Evolutionary conservation across 768 basidiomycete genomes (phyloP), one percentile per base, ranked within the genome.

Genomic region (Lentinula boryana): DNA sequence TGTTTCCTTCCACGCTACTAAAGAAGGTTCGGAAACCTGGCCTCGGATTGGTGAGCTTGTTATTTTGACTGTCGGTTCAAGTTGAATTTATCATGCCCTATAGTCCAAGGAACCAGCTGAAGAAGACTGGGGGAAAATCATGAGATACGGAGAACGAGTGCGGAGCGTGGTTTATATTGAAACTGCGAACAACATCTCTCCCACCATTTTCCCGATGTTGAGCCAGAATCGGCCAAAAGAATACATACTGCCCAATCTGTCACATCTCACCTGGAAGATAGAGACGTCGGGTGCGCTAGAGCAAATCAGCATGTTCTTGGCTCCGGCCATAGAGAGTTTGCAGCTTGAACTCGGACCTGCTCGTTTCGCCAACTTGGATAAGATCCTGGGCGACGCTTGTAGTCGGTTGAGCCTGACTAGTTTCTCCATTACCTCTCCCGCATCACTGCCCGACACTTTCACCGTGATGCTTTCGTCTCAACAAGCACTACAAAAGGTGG

Each of bases 1-100:
- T 91, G 58, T 91, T 92, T 69, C 90, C 90, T 13, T 77, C 75
- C 60, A 76, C 80, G 63, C 67, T 91, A 64, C 75, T 91, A 72
- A 88, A 84, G 73, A 88, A 84, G 71, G 78, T 84, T 60, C 82
- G 84, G 63, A 84, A 81, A 68, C 90, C 90, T 54, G 89, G 88
- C 54, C 73, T 90, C 63, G 90, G 90, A 69, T 77, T 92, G 77
- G 90, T 91, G 68, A 69, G 89, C 76, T 43, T 38, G 58, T 38
- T 54, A 33, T 50, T 56, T 35, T 5, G 5, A 18, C 6, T 4
- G 13, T 38, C 35, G 5, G 15, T n/a, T 13, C 36, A 38, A 38
- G 36, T 18, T 40, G 32, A 18, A n/a, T 8, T 18, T 23, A 66
- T 60, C 35, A 63, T 54, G 18, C 52, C 56, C 38, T 61, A 23